A percentile compares a stretch with the other conserved stretches of the same genome.
phyloP scores from a whole-genome alignment of 352 stramenopile species.

The Globisporangium nagaii region DNA sequence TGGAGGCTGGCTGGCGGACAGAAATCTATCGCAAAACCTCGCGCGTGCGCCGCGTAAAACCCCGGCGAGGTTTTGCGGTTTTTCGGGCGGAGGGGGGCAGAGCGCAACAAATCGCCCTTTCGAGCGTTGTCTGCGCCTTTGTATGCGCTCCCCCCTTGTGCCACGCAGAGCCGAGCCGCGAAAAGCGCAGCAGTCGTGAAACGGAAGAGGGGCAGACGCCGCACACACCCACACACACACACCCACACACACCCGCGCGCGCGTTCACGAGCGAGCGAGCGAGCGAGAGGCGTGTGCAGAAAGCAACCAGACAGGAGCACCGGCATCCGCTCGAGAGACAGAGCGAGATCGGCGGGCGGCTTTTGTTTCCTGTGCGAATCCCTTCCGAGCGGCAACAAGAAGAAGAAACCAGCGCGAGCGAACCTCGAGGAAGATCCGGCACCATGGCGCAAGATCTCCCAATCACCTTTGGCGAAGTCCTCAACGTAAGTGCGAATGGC shows the following conservation, averaged over 20 bases:
- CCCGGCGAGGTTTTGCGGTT: too few species aligned
- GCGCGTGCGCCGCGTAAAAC: constrained; percentile 2
- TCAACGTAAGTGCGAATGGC: constrained; percentile 67
- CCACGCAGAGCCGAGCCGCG: too few species aligned
- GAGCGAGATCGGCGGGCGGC: background rate
- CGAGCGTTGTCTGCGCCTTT: too few species aligned
- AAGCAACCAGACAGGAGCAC: background rate
- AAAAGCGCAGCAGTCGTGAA: constrained; percentile 60
- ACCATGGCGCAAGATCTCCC: constrained; percentile 85
- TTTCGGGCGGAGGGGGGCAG: too few species aligned
- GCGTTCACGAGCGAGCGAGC: constrained; percentile 1
- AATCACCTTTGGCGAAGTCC: constrained; percentile 87
- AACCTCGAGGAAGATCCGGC: constrained; percentile 4
- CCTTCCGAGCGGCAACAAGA: background rate
- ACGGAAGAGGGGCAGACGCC: constrained; percentile 48
- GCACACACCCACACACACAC: background rate
- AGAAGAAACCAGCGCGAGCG: constrained; percentile 1
- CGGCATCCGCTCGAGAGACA: constrained; percentile 2
- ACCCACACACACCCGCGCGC: background rate
- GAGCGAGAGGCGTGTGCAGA: background rate
- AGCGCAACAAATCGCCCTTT: too few species aligned
- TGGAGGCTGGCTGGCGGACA: too few species aligned
- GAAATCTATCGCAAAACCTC: too few species aligned
- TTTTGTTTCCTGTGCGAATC: background rate
- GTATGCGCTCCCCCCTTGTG: background rate